Percentiles rank a stretch among this genome's conserved stretches.
phyloP scores from a whole-genome alignment of 2,329 filamentous ascomycete species.

The Beauveria australis region DNA sequence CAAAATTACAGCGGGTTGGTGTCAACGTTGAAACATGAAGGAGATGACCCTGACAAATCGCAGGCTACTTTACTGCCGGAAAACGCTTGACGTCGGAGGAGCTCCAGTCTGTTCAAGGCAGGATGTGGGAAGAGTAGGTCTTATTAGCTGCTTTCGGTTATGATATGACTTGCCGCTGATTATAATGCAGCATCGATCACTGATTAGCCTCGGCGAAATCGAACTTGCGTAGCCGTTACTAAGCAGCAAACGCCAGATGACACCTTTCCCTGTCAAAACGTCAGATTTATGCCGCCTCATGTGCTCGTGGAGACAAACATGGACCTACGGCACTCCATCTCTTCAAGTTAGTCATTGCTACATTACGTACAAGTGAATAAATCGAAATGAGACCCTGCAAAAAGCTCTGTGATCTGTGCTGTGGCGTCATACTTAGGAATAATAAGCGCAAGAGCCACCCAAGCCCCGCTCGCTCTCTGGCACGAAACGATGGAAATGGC shows the following conservation, averaged over 20 bases:
- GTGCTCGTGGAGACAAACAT: background rate
- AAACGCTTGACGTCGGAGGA: constrained; percentile 85
- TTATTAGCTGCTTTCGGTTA: constrained; percentile 6
- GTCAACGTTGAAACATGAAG: background rate
- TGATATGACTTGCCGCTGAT: background rate
- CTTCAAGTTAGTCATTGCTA: background rate
- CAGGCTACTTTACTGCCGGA: constrained; percentile 74
- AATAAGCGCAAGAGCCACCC: background rate
- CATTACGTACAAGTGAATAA: background rate
- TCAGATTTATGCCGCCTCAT: no score
- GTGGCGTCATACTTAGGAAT: background rate
- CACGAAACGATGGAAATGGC: background rate
- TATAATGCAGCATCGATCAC: constrained; percentile 31
- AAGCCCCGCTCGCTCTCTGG: background rate
- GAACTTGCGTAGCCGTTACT: background rate
- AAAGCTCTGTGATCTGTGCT: background rate
- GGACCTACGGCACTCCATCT: background rate
- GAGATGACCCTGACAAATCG: background rate
- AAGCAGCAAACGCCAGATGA: background rate
- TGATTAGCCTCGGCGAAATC: background rate
- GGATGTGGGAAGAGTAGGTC: constrained; percentile 76
- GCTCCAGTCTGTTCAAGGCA: constrained; percentile 74
- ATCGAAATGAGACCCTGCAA: background rate
- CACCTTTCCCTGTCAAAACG: no score
- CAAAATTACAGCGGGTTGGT: constrained; percentile 87